Evolutionary conservation across 306 rosid genomes (phyloP).

Genomic region (Malus orientalis): DNA sequence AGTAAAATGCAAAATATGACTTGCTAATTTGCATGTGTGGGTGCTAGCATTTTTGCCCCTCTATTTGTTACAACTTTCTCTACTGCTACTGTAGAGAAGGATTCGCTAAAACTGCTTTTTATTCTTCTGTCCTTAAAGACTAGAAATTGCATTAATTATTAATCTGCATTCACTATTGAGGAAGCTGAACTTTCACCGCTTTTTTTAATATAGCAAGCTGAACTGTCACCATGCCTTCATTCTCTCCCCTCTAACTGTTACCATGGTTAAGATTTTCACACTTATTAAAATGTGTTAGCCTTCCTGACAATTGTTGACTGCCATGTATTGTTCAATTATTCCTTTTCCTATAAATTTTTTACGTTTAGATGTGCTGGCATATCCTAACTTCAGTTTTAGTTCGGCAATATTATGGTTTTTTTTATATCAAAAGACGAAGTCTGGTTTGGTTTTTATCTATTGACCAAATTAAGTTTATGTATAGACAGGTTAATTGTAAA

Average conservation of each 20-base stretch:
- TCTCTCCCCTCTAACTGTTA: background rate
- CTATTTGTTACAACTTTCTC: background rate
- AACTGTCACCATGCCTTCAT: too few relatives aligned
- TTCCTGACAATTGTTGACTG: background rate
- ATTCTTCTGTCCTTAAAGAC: background rate
- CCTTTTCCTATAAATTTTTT: background rate
- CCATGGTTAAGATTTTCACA: background rate
- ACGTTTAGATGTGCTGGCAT: background rate
- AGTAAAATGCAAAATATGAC: background rate
- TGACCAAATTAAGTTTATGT: background rate
- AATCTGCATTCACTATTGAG: background rate
- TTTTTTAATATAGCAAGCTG: too few relatives aligned
- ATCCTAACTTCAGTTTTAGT: background rate
- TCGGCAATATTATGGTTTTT: background rate
- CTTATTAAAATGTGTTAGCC: background rate
- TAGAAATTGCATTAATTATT: background rate
- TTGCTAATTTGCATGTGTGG: background rate
- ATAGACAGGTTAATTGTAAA: background rate
- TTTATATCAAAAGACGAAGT: too few relatives aligned
- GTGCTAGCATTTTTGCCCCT: background rate
- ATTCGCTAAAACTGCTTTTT: background rate
- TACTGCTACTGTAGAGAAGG: background rate
- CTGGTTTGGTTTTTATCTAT: background rate
- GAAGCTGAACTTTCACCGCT: background rate
- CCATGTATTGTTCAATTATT: background rate